Evolutionary conservation across 2,329 filamentous ascomycete genomes (phyloP), one percentile per base, ranked within the genome.

Genomic region (Aspergillus pseudoviridinutans): DNA sequence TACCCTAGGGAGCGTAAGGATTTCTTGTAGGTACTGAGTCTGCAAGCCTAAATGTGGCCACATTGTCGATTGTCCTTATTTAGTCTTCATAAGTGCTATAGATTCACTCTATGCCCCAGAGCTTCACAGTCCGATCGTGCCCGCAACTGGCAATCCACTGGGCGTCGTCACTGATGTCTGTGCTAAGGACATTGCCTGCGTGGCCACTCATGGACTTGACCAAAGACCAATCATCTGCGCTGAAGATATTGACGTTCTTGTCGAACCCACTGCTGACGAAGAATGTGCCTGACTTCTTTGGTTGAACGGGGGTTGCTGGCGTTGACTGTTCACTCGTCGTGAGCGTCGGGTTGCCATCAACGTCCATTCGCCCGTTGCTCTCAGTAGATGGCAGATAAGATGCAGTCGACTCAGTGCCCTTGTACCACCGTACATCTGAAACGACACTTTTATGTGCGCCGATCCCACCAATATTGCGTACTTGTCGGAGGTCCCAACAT

Each of bases 401-500:
- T 6, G 87, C 75, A 3, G 88, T 85, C 52, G 90, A 89, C 70
- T 96, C 92, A 1, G 84, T 78, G 2, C 94, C 93, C 74, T 94
- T 95, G 78, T 89, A 97, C 91, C 94, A 97, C 61, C 92, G 83
- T 61, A 99, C 78, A 73, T 99, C 94, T 1, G 92, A 94, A 7
- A 99, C 92, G 35, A 94, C 89, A 62, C 91, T 93, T 51, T 86
- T 88, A 73, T 99, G 94, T 6, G 94, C 93, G 51, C 93, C 94
- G 25, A 99, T 89, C 20, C 89, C 90, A 12, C 91, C 93, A 0
- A 85, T 88, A 61, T 87, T 87, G 66, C 89, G 85, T 51, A 97
- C 92, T 67, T 94, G 93, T 49, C 94, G 87, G 53, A 99, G 82
- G 71, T 99, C 94, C 94, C 94, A 99, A 76, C 93, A 97, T 75